These are phyloP conservation scores for Beauveria varroae DNA, from an alignment of 2,329 filamentous ascomycete genomes.

Conservation along the genomic window DNA sequence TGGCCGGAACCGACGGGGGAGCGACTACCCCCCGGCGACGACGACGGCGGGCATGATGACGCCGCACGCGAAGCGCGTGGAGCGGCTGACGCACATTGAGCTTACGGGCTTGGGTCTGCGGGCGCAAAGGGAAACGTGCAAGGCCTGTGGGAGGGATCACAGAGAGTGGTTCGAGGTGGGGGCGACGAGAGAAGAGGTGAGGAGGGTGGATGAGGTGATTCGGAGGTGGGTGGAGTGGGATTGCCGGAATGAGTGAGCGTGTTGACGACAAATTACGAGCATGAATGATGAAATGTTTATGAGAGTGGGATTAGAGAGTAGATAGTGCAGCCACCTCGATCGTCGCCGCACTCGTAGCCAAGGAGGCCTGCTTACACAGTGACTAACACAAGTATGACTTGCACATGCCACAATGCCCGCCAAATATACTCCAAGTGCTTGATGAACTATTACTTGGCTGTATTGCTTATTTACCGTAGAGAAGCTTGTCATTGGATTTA, in stretches of 20 bases:
- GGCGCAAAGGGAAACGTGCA: conserved; percentile 52
- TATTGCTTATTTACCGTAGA: no score
- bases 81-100: conserved; percentile 85
- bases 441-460: no score
- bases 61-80: conserved; percentile 79
- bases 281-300: background rate
- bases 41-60: conserved; percentile 55
- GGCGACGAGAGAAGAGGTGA: conserved; percentile 62
- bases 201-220: conserved; percentile 60
- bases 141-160: conserved; percentile 75
- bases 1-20: background rate
- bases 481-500: no score
- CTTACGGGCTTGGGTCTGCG: conserved; percentile 56
- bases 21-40: conserved; percentile 21
- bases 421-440: no score
- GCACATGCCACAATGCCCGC: no score
- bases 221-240: conserved; percentile 84
- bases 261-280: background rate
- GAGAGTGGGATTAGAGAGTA: no score
- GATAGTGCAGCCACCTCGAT: no score
- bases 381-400: no score
- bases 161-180: conserved; percentile 93
- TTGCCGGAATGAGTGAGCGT: background rate
- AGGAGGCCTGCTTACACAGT: no score
- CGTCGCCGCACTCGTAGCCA: no score